Percentiles rank a stretch among this genome's conserved stretches.
Conservation (phyloP, 495 filamentous ascomycete species). For the Hyaloscypha finlandica region DNA sequence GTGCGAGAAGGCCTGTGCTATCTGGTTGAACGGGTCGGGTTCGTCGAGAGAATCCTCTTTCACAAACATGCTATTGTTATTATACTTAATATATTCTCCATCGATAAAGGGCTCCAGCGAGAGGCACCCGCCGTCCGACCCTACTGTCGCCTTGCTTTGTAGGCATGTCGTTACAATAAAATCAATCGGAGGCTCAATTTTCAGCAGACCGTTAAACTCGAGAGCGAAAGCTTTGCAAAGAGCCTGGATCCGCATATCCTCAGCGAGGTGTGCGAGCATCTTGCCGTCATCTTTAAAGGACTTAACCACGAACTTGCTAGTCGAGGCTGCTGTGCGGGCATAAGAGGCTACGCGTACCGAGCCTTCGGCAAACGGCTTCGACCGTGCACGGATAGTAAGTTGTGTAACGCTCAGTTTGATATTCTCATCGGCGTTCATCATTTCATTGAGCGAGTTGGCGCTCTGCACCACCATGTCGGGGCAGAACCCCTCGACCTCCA, state of each 20-base stretch:
- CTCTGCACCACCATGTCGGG: slow-evolving; percentile 26
- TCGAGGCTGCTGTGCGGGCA: slow-evolving; percentile 35
- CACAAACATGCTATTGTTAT: slow-evolving; percentile 38
- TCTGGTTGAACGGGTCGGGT: slow-evolving; percentile 24
- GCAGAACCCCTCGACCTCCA: slow-evolving; percentile 34
- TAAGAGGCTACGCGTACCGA: slow-evolving; percentile 35
- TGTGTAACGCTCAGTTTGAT: slow-evolving; percentile 31
- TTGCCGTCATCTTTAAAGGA: slow-evolving; percentile 31
- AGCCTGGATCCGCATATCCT: slow-evolving; percentile 40
- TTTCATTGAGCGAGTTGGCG: slow-evolving; percentile 29
- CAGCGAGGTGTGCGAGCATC: slow-evolving; percentile 32
- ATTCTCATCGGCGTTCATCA: slow-evolving; percentile 36
- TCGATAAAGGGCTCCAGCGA: slow-evolving; percentile 40
- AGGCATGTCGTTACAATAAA: slow-evolving; percentile 39
- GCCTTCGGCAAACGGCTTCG: slow-evolving; percentile 38
- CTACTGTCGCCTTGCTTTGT: slow-evolving; percentile 24
- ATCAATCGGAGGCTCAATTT: slow-evolving; percentile 31
- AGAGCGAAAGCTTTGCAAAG: slow-evolving; percentile 44
- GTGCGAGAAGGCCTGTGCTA: slow-evolving; percentile 45
- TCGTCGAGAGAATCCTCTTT: slow-evolving; percentile 31
- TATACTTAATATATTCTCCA: slow-evolving; percentile 43
- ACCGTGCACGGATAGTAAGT: slow-evolving; percentile 33
- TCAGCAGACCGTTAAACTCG: slow-evolving; percentile 40
- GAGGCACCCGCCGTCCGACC: slow-evolving; percentile 1
- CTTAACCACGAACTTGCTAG: slow-evolving; percentile 37